Conservation (phyloP, 2,329 filamentous ascomycete species). For the Cercospora sojina region DNA sequence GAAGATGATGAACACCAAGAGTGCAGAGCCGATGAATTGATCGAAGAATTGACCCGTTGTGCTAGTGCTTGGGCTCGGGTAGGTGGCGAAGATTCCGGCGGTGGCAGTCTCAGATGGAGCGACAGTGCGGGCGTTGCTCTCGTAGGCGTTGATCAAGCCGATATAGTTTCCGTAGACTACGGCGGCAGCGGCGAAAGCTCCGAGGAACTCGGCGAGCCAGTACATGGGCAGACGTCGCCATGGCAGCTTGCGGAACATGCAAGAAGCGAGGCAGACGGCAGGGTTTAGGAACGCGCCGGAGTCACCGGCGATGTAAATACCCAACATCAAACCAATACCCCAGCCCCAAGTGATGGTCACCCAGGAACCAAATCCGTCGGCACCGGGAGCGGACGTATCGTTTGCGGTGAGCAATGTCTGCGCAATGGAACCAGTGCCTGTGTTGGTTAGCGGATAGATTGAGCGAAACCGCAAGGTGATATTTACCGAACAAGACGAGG, state of each 20-base stretch:
- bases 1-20: slow-evolving; percentile 70
- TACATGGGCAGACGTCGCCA: slow-evolving; percentile 70
- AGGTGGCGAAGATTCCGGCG: slow-evolving; percentile 68
- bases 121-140: slow-evolving; percentile 62
- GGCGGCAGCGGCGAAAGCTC: slow-evolving; percentile 60
- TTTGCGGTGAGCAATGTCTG: slow-evolving; percentile 44
- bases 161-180: slow-evolving; percentile 51
- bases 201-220: slow-evolving; percentile 62
- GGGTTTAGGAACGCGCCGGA: slow-evolving; percentile 53
- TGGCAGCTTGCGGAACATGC: slow-evolving; percentile 66
- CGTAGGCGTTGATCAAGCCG: slow-evolving; percentile 59
- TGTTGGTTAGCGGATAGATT: neutral
- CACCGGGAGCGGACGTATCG: slow-evolving; percentile 43
- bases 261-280: slow-evolving; percentile 68
- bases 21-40: slow-evolving; percentile 64
- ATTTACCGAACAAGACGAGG: slow-evolving; percentile 43
- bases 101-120: slow-evolving; percentile 57
- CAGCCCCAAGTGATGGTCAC: slow-evolving; percentile 47
- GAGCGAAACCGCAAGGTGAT: neutral
- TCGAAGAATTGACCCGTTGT: slow-evolving; percentile 66
- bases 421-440: slow-evolving; percentile 45
- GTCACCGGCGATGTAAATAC: slow-evolving; percentile 46
- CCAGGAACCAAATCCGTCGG: slow-evolving; percentile 45
- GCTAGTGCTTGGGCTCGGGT: slow-evolving; percentile 62
- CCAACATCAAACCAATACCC: slow-evolving; percentile 66